These are phyloP conservation scores for Penicillium sp. DNA, from an alignment of 2,329 filamentous ascomycete species.

Conservation along the genomic window DNA sequence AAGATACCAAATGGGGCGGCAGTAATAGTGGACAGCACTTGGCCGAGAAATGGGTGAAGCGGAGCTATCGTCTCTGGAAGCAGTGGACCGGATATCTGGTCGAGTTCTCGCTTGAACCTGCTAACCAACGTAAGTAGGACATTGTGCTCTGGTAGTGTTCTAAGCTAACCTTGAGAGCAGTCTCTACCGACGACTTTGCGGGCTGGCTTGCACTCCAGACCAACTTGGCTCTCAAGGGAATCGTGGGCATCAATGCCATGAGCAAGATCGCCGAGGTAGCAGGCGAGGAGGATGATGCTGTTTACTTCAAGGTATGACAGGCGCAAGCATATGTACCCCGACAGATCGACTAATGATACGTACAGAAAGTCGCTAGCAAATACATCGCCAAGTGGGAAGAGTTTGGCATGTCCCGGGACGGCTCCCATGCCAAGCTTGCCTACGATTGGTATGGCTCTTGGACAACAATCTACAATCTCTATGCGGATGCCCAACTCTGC, in stretches of 20 bases:
- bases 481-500: slow-evolving; percentile 73
- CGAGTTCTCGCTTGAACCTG: slow-evolving; percentile 68
- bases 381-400: slow-evolving; percentile 72
- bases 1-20: slow-evolving; percentile 61
- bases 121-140: slow-evolving; percentile 59
- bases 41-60: slow-evolving; percentile 61
- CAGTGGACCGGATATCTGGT: slow-evolving; percentile 78
- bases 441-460: slow-evolving; percentile 78
- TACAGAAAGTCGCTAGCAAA: slow-evolving; percentile 54
- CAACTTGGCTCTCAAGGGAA: slow-evolving; percentile 78
- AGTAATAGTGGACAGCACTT: slow-evolving; percentile 52
- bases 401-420: slow-evolving; percentile 65
- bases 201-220: slow-evolving; percentile 74
- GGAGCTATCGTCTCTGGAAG: slow-evolving; percentile 68
- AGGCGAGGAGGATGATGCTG: slow-evolving; percentile 53
- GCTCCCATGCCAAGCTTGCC: slow-evolving; percentile 69
- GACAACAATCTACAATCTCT: slow-evolving; percentile 83
- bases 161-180: slow-evolving; percentile 30
- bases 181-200: slow-evolving; percentile 81
- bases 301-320: slow-evolving; percentile 52
- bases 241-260: slow-evolving; percentile 77
- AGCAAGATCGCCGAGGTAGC: slow-evolving; percentile 63
- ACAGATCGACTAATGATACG: slow-evolving; percentile 6
- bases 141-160: neutral
- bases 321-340: neutral